These are phyloP conservation scores for Ascochyta clinopodiicola DNA, from an alignment of 2,329 filamentous ascomycete species.

Conservation along the genomic window DNA sequence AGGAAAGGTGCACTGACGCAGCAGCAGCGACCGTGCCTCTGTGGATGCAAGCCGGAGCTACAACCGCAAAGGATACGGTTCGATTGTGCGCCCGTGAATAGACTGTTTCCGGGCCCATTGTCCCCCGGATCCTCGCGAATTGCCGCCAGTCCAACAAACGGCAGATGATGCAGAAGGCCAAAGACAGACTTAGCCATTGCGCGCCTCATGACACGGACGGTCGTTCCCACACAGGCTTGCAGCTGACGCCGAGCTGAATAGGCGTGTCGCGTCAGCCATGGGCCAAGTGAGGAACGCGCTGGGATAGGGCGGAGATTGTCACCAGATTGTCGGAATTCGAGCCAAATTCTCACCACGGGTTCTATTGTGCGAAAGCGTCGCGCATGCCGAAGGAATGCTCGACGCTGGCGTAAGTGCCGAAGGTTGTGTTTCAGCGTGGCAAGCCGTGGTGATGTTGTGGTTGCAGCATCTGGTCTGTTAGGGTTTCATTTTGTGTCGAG, in stretches of 20 bases:
- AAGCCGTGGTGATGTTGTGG: conserved; percentile 3
- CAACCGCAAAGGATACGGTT: neutral
- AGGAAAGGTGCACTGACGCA: conserved; percentile 21
- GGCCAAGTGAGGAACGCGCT: conserved; percentile 17
- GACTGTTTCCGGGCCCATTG: neutral
- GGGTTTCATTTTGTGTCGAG: conserved; percentile 10
- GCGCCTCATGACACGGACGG: conserved; percentile 17
- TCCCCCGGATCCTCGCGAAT: conserved; percentile 9
- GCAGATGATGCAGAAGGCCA: conserved; percentile 24
- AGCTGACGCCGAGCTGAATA: conserved; percentile 17
- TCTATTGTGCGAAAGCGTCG: conserved; percentile 20
- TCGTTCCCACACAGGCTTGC: conserved; percentile 18
- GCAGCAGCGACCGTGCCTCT: conserved; percentile 22
- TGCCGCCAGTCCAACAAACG: conserved; percentile 15
- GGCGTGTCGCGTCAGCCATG: conserved; percentile 32
- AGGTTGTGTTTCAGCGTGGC: conserved; percentile 3
- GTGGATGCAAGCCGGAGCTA: conserved; percentile 16
- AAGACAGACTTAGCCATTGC: conserved; percentile 10
- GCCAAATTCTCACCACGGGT: conserved; percentile 20
- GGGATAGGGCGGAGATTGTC: conserved; percentile 27
- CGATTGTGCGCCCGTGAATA: neutral
- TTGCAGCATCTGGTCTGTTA: conserved; percentile 18
- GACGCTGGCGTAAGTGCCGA: conserved; percentile 9
- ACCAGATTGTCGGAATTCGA: conserved; percentile 13
- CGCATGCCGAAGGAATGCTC: conserved; percentile 18